Evolutionary conservation across 805 yeast species (phyloP).

Genomic region (Kazachstania taianensis): DNA sequence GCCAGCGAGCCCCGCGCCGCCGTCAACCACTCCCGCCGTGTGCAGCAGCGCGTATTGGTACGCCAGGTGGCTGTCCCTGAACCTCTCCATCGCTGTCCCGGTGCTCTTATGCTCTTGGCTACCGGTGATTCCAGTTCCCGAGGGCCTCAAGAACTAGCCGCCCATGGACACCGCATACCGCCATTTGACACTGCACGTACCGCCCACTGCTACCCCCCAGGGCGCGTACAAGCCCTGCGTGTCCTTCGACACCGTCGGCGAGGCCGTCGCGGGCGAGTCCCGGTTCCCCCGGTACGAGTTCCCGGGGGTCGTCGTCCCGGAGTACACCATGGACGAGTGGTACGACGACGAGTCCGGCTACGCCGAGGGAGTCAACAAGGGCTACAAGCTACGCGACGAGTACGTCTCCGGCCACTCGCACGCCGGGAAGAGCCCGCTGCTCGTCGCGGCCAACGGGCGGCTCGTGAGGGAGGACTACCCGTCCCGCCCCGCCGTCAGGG

Average conservation of each 20-base stretch:
- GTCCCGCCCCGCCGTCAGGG: conserved; percentile 24
- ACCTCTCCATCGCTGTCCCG: conserved; percentile 20
- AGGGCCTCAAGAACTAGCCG: too few relatives aligned
- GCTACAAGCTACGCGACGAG: conserved; percentile 10
- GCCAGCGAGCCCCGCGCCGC: conserved; percentile 21
- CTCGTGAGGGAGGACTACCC: conserved; percentile 29
- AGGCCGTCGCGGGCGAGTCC: conserved; percentile 9
- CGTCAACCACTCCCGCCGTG: conserved; percentile 13
- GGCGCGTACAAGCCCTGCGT: conserved; percentile 22
- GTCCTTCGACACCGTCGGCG: conserved; percentile 28
- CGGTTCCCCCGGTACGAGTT: conserved; percentile 12
- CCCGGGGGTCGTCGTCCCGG: conserved; percentile 20
- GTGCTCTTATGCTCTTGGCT: too few relatives aligned
- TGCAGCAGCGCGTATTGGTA: conserved; percentile 26
- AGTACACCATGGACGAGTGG: conserved; percentile 27
- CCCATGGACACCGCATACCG: too few relatives aligned
- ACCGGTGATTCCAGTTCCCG: too few relatives aligned
- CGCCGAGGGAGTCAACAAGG: conserved; percentile 8
- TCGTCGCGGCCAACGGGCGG: conserved; percentile 23
- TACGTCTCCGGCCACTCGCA: conserved; percentile 6
- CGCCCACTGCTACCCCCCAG: too few relatives aligned
- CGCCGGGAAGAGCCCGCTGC: conserved; percentile 6
- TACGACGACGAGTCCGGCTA: conserved; percentile 25
- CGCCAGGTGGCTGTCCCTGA: conserved; percentile 17
- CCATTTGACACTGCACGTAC: too few relatives aligned